Percentiles rank a stretch among this genome's conserved stretches.
These are phyloP conservation scores for Phytophthora pluvialis DNA, from an alignment of 352 stramenopile species.

Conservation along the genomic window DNA sequence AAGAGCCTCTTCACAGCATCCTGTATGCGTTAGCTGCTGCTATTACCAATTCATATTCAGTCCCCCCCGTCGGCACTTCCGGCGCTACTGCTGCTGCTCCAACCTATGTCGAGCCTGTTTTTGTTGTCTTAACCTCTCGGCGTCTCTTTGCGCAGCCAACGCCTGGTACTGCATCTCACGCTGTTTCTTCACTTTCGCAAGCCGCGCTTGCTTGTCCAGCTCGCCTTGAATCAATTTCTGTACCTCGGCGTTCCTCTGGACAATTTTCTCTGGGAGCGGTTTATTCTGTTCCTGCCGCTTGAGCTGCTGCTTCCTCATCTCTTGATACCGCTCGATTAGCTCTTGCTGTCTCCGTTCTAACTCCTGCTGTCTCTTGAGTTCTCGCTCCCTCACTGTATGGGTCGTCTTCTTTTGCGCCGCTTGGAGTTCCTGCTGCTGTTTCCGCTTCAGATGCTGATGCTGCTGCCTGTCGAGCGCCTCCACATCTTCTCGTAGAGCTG, in stretches of 20 bases:
- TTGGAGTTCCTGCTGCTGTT: conserved; percentile 6
- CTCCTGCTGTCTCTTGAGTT: neutral
- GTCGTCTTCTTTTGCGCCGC: neutral
- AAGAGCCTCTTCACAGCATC: neutral
- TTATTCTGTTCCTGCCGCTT: conserved; percentile 15
- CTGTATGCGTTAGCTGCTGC: neutral
- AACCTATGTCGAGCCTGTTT: neutral
- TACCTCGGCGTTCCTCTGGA: conserved; percentile 25
- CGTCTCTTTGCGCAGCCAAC: neutral
- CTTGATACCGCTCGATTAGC: neutral
- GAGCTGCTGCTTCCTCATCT: conserved; percentile 1
- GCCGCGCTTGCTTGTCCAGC: conserved; percentile 26
- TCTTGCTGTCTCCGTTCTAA: conserved; percentile 5
- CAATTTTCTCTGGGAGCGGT: conserved; percentile 17
- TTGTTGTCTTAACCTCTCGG: conserved; percentile 5
- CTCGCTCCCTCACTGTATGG: neutral
- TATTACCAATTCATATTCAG: neutral
- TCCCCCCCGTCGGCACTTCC: neutral
- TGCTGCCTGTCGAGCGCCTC: neutral
- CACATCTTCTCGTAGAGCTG: neutral
- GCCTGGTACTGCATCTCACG: conserved; percentile 2
- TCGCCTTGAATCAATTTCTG: conserved; percentile 35
- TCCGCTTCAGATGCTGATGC: conserved; percentile 15
- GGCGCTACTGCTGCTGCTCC: neutral
- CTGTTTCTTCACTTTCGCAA: conserved; percentile 21